phyloP scores from a whole-genome alignment of 2,329 filamentous ascomycete species.

The Aspergillus sp. region DNA sequence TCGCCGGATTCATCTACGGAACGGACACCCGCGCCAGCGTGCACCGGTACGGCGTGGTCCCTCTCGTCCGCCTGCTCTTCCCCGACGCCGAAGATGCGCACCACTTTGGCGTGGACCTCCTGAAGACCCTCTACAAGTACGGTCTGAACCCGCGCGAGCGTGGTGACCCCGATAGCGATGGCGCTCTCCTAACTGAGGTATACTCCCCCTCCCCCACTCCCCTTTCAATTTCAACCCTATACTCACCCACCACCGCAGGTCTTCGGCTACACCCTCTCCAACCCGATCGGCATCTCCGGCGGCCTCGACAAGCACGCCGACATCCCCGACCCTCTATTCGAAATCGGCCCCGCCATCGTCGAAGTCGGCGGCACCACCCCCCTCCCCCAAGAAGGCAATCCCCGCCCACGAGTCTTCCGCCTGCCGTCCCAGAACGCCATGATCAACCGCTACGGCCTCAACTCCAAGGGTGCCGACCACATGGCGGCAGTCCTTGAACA shows the following conservation, averaged over 20 bases:
- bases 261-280: conserved; percentile 75
- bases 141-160: conserved; percentile 83
- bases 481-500: conserved; percentile 78
- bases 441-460: conserved; percentile 95
- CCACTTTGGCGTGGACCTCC: conserved; percentile 68
- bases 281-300: conserved; percentile 92
- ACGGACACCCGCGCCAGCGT: conserved; percentile 73
- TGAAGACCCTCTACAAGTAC: conserved; percentile 73
- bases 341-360: conserved; percentile 79
- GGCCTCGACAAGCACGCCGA: conserved; percentile 94
- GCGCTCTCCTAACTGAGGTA: conserved; percentile 57
- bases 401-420: conserved; percentile 83
- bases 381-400: conserved; percentile 83
- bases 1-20: conserved; percentile 64
- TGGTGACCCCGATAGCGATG: conserved; percentile 57
- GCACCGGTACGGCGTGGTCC: conserved; percentile 66
- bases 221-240: too few relatives aligned
- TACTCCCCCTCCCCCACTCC: conserved; percentile 22
- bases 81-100: conserved; percentile 79
- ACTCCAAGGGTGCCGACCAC: conserved; percentile 84
- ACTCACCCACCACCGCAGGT: conserved; percentile 51
- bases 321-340: conserved; percentile 81
- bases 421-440: conserved; percentile 80
- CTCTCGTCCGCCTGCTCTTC: conserved; percentile 44
- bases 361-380: conserved; percentile 92